Evolutionary conservation across 192 early-diverging fungal species (phyloP), one percentile per base, ranked within the genome.

Genomic region (Coemansia sp.): DNA sequence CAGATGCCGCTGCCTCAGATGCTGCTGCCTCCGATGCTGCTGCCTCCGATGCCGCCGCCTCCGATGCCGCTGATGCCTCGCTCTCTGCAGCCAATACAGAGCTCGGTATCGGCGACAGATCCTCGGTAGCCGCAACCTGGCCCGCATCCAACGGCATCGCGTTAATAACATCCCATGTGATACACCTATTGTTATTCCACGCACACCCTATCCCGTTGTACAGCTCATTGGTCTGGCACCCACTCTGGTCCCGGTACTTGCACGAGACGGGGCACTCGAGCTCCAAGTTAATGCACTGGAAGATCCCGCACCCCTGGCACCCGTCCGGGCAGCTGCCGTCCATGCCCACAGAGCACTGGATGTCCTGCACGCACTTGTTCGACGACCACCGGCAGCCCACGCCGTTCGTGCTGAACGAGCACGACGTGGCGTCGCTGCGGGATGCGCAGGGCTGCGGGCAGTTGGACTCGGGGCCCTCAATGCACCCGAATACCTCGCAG

Each of bases 401-500:
- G 24, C 74, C 74, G 38, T 77, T 71, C 24, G 64, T n/a, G 49
- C 68, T 71, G 50, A 66, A 60, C 0, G 55, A 33, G 38, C 74
- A 77, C 19, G 56, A 47, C 0, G 21, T 56, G 25, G 44, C 27
- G 19, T 45, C 46, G 16, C 16, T n/a, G 31, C 69, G 62, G 4
- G 47, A 21, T 12, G 32, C n/a, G 48, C 69, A 71, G 2, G 58
- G 45, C 1, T 60, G 43, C 5, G 69, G 69, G 25, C 69, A 71
- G n/a, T 44, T 14, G 6, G 51, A 24, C n/a, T n/a, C 35, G 1
- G 35, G n/a, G 55, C 67, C 67, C 28, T 64, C 45, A 1, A 76
- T 59, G 44, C 73, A 76, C 6, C 73, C 73, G 21, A 69, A 76
- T 7, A 51, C 38, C 1, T 60, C 66, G 55, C 73, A 76, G 45